Percentiles rank a stretch among this genome's conserved stretches.
These are phyloP conservation scores for Cutaneotrichosporon cavernicola DNA, from an alignment of 1,284 basidiomycete genomes.

Conservation along the genomic window DNA sequence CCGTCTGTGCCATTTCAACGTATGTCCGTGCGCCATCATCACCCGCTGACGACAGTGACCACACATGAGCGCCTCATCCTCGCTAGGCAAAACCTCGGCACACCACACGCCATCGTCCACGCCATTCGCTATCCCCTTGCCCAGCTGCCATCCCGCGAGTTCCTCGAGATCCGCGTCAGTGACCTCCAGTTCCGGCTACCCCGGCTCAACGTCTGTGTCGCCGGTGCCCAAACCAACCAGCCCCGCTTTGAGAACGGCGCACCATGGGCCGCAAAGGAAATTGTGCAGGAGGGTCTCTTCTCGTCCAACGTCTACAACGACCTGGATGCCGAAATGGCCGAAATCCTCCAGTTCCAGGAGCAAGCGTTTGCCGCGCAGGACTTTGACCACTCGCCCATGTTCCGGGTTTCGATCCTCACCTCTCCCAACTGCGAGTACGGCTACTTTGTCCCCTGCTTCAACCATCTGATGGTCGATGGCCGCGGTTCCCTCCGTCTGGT, in stretches of 20 bases:
- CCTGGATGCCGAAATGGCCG: background rate
- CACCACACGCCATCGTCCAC: conserved; percentile 27
- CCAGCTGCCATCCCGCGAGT: conserved; percentile 22
- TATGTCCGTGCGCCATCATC: background rate
- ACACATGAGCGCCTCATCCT: conserved; percentile 36
- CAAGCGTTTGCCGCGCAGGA: background rate
- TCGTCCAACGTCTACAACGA: background rate
- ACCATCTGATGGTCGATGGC: conserved; percentile 20
- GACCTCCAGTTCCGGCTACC: conserved; percentile 39
- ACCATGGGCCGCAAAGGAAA: conserved; percentile 5
- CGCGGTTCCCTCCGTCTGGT: conserved; percentile 10
- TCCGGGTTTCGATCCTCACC: conserved; percentile 8
- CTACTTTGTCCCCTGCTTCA: conserved; percentile 17
- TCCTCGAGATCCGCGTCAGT: conserved; percentile 28
- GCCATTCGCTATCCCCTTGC: conserved; percentile 29
- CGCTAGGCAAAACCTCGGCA: conserved; percentile 30
- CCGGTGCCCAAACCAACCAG: conserved; percentile 14
- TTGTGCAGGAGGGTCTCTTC: conserved; percentile 2
- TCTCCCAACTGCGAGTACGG: conserved; percentile 31
- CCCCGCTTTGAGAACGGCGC: conserved; percentile 13
- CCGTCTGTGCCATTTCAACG: background rate
- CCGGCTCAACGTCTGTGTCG: conserved; percentile 27
- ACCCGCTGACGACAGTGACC: conserved; percentile 24
- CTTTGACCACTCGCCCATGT: conserved; percentile 14
- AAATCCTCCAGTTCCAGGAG: background rate